Percentiles rank a stretch among this genome's conserved stretches.
phyloP scores from a whole-genome alignment of 106 monocot genomes.

The Triglochin maritima region DNA sequence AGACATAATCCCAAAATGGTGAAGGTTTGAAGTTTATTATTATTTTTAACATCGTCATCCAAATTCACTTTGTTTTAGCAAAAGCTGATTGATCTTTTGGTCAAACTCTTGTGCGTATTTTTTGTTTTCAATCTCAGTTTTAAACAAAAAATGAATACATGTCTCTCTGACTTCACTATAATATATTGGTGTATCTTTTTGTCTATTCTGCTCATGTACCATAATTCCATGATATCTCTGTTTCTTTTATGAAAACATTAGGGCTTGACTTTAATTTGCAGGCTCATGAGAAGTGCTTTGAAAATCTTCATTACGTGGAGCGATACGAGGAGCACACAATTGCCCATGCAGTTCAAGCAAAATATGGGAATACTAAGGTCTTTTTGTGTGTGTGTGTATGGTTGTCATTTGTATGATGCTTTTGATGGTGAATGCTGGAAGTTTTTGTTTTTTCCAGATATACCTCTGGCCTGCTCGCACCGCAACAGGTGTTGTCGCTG shows the following conservation, averaged over 20 bases:
- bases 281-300: constrained; percentile 31
- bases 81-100: no score
- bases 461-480: constrained; percentile 30
- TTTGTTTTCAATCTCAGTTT: no score
- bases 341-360: constrained; percentile 27
- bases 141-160: no score
- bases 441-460: constrained; percentile 10
- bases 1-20: no score
- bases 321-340: constrained; percentile 28
- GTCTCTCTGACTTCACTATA: no score
- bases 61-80: no score
- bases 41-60: no score
- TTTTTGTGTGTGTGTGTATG: not conserved
- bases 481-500: constrained; percentile 19
- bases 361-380: constrained; percentile 30
- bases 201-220: not conserved
- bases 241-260: no score
- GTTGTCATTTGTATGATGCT: not conserved
- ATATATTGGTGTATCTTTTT: not conserved
- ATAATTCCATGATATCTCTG: no score
- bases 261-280: constrained; percentile 4
- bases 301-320: constrained; percentile 33
- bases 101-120: no score
- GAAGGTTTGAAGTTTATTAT: no score
- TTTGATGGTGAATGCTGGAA: not conserved